Evolutionary conservation across 108 stramenopile genomes (phyloP), one percentile per base, ranked within the genome.

Genomic region (Schizochytrium sp.): DNA sequence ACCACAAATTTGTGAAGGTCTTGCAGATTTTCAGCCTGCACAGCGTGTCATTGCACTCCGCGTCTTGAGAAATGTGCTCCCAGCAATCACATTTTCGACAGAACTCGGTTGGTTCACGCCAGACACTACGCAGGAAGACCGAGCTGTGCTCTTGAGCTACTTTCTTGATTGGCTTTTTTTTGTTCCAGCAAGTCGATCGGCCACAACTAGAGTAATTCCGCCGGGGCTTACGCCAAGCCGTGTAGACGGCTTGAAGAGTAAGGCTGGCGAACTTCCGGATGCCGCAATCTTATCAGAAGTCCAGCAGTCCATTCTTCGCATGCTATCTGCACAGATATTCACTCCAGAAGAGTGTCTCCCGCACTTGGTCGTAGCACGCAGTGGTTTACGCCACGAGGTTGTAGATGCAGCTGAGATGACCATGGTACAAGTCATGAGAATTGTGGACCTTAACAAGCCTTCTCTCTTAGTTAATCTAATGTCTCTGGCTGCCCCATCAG

Each of bases 111-210:
- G 76, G 76, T 83, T 83, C 3, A 55, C 47, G 53, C 2, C 76
- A 10, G 76, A 12, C 0, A 83, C 76, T 5, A 19, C 76, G 12
- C 5, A 7, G 28, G 76, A 49, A n/a, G 76, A 83, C 76, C 49
- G 28, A 28, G 47, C 76, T 5, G 49, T 17, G 28, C 13, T 83
- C 38, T 53, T 83, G 15, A 55, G 76, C 13, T 83, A 55, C 76
- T 42, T 83, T 55, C 53, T 83, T n/a, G 76, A 83, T 40, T 83
- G 76, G 76, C 13, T 83, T 38, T 83, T 83, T 3, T 83, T 19
- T 28, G 50, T 55, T 2, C 76, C 76, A 2, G n/a, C 50, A 8
- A 55, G 53, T 28, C 47, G 50, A 0, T 55, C 76, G 50, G 45
- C 76, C 10, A 10, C 76, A 53, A 53, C 50, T 1, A 17, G 50